Evolutionary conservation across 2,329 filamentous ascomycete genomes (phyloP).

Genomic region (Elsinoe fawcettii): DNA sequence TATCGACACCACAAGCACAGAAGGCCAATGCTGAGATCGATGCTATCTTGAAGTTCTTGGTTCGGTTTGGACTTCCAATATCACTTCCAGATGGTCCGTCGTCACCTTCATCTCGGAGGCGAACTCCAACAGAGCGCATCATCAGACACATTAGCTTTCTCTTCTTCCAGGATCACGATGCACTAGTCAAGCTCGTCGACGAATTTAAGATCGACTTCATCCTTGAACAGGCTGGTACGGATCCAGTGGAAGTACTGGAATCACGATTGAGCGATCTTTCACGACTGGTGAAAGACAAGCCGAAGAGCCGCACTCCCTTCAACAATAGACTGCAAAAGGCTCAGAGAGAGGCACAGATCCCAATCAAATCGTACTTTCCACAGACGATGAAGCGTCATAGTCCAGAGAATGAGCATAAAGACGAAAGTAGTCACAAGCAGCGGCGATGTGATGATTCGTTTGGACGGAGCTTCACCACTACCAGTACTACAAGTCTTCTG

Average conservation of each 20-base stretch:
- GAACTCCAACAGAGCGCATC: conserved; percentile 2
- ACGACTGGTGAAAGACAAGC: conserved; percentile 11
- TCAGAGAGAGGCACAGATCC: background rate
- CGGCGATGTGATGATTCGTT: background rate
- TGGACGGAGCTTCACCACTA: background rate
- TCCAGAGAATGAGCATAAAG: background rate
- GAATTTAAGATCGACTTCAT: conserved; percentile 12
- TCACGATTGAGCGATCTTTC: conserved; percentile 1
- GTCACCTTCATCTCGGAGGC: conserved; percentile 13
- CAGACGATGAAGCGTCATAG: background rate
- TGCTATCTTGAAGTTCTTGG: conserved; percentile 6
- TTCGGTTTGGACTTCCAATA: conserved; percentile 13
- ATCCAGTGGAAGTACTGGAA: background rate
- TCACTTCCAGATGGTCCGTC: background rate
- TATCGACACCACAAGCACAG: conserved; percentile 4
- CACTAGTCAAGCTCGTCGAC: conserved; percentile 14
- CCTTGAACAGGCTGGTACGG: background rate
- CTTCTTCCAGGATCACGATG: conserved; percentile 17
- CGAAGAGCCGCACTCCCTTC: background rate
- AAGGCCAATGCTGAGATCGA: conserved; percentile 18
- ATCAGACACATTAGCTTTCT: conserved; percentile 17
- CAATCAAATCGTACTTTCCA: background rate
- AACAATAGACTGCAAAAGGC: background rate
- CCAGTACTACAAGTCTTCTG: background rate
- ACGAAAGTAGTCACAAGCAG: background rate